A percentile compares a stretch with the other conserved stretches of the same genome.
Conservation (phyloP, 1,284 basidiomycete genomes). For the Mycena sp. region DNA sequence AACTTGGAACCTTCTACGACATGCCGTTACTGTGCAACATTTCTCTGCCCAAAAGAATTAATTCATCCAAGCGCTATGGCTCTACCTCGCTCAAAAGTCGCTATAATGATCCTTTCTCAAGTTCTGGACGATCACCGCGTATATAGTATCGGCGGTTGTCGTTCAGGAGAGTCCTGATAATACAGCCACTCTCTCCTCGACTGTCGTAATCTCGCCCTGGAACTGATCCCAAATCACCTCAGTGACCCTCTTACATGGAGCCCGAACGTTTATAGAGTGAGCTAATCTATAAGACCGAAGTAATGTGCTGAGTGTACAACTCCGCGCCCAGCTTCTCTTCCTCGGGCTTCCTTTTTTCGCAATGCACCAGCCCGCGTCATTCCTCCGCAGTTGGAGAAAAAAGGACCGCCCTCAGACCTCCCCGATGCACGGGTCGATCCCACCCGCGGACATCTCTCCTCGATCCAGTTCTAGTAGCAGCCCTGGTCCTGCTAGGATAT, state of each 20-base stretch:
- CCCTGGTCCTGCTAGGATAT: background rate
- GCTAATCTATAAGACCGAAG: slow-evolving; percentile 14
- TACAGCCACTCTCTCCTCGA: slow-evolving; percentile 27
- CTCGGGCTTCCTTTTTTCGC: background rate
- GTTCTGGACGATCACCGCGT: slow-evolving; percentile 3
- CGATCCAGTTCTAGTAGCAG: slow-evolving; percentile 17
- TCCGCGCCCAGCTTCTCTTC: slow-evolving; percentile 4
- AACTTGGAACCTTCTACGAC: background rate
- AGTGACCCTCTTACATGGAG: slow-evolving; percentile 24
- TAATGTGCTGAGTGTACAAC: slow-evolving; percentile 3
- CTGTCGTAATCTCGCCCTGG: slow-evolving; percentile 28
- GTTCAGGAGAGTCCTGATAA: slow-evolving; percentile 1
- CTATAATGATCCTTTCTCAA: background rate
- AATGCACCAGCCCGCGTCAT: slow-evolving; percentile 22
- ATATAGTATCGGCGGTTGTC: background rate
- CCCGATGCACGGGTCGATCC: background rate
- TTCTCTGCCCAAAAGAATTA: too few relatives aligned
- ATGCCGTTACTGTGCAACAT: background rate
- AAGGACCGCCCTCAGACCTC: slow-evolving; percentile 15
- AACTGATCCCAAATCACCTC: slow-evolving; percentile 26
- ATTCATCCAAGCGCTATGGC: too few relatives aligned
- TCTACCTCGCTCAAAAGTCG: too few relatives aligned
- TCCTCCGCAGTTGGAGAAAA: slow-evolving; percentile 26
- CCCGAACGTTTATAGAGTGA: slow-evolving; percentile 16
- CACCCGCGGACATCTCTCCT: background rate